Evolutionary conservation across 495 filamentous ascomycete species (phyloP).

Genomic region (Aspergillus bertholletiae): DNA sequence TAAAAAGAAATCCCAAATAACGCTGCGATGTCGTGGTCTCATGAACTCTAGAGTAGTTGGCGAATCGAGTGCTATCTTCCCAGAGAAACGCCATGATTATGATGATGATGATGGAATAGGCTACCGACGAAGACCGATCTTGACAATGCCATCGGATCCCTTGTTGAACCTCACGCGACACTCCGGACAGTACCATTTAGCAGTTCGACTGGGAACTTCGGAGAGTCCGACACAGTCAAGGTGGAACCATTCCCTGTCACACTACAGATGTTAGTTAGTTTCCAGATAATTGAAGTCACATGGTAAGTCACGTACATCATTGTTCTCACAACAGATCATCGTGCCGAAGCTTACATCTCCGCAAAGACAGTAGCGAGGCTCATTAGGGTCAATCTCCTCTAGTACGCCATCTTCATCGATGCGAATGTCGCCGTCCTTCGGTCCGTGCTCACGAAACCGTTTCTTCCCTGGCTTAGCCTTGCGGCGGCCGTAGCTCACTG

Average conservation of each 20-base stretch:
- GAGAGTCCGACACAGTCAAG: constrained; percentile 79
- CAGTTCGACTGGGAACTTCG: constrained; percentile 69
- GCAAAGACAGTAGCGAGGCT: constrained; percentile 88
- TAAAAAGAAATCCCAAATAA: constrained; percentile 11
- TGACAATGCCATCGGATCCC: constrained; percentile 40
- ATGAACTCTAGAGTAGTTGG: constrained; percentile 8
- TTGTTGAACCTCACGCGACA: constrained; percentile 67
- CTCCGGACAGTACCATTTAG: constrained; percentile 94
- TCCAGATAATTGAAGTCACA: constrained; percentile 5
- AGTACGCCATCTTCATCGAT: constrained; percentile 46
- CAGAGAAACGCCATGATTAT: not conserved
- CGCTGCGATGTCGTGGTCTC: constrained; percentile 27
- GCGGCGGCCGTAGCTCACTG: constrained; percentile 73
- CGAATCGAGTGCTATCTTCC: not conserved
- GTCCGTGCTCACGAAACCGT: constrained; percentile 35
- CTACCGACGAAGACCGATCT: constrained; percentile 29
- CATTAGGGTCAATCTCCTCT: constrained; percentile 81
- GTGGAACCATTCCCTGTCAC: constrained; percentile 87
- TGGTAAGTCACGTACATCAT: constrained; percentile 61
- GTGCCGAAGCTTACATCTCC: constrained; percentile 87
- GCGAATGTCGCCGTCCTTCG: constrained; percentile 28
- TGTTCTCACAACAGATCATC: constrained; percentile 95
- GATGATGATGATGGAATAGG: not conserved
- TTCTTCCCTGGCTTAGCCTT: constrained; percentile 69
- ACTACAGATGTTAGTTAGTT: constrained; percentile 43